Evolutionary conservation across 345 rosid genomes (phyloP).

Genomic region (Linum trigynum): DNA sequence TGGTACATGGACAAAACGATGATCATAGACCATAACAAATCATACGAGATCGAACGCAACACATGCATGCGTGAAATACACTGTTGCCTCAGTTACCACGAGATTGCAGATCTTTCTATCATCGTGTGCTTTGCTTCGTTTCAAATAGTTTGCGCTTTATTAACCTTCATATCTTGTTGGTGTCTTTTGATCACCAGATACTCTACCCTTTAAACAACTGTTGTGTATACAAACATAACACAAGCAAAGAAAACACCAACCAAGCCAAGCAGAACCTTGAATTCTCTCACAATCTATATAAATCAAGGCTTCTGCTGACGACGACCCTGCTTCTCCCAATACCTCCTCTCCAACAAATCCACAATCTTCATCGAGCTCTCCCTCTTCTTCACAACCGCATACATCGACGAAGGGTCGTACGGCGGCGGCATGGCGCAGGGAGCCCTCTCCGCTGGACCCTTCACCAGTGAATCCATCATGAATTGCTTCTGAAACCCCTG

Average conservation of each 20-base stretch:
- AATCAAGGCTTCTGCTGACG: not conserved
- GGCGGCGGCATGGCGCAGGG: constrained; percentile 26
- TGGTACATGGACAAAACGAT: too few relatives aligned
- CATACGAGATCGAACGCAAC: too few relatives aligned
- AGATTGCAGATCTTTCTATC: too few relatives aligned
- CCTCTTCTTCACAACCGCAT: constrained; percentile 7
- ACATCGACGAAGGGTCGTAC: constrained; percentile 14
- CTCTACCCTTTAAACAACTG: not conserved
- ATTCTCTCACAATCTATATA: too few relatives aligned
- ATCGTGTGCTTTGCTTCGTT: too few relatives aligned
- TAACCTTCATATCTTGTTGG: not conserved
- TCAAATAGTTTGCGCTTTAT: too few relatives aligned
- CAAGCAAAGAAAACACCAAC: not conserved
- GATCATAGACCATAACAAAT: too few relatives aligned
- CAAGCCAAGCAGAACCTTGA: too few relatives aligned
- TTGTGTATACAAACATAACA: not conserved
- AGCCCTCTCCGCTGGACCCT: constrained; percentile 11
- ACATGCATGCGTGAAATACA: too few relatives aligned
- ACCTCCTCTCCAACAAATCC: constrained; percentile 14
- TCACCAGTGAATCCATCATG: constrained; percentile 23
- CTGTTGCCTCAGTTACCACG: too few relatives aligned
- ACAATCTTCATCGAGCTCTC: constrained; percentile 11
- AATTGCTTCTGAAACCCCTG: constrained; percentile 18
- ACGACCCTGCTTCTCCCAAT: constrained; percentile 13
- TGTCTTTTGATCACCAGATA: not conserved